Evolutionary conservation across 805 yeast genomes (phyloP).

Genomic region (Zygosaccharomyces bisporus): DNA sequence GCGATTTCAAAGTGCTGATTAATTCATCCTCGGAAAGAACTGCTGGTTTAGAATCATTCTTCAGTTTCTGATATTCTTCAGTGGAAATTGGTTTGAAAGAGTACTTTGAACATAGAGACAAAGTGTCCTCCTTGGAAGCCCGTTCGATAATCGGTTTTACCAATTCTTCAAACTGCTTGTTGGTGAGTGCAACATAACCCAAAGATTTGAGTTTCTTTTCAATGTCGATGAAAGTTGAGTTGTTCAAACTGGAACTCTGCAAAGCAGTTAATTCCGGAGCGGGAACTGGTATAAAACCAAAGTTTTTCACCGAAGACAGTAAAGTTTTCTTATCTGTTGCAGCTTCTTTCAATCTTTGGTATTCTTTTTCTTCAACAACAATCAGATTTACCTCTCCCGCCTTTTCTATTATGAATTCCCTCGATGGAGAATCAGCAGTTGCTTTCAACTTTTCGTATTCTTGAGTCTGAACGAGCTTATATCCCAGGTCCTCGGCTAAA

Average conservation of each 20-base stretch:
- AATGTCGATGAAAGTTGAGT: conserved; percentile 11
- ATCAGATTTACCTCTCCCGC: conserved; percentile 19
- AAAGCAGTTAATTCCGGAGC: conserved; percentile 13
- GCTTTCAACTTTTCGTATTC: conserved; percentile 27
- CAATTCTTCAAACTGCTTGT: conserved; percentile 9
- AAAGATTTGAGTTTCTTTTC: conserved; percentile 12
- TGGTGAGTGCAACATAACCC: conserved; percentile 16
- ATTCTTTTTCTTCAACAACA: conserved; percentile 18
- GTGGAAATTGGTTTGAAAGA: conserved; percentile 14
- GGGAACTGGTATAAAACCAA: conserved; percentile 21
- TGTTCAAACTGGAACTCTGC: conserved; percentile 7
- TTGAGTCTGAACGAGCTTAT: not conserved
- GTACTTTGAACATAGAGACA: conserved; percentile 18
- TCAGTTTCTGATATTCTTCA: conserved; percentile 17
- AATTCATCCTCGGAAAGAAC: conserved; percentile 18
- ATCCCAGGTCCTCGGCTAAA: conserved; percentile 7
- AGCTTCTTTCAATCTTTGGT: conserved; percentile 12
- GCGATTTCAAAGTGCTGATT: conserved; percentile 13
- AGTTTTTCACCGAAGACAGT: conserved; percentile 12
- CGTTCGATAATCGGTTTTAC: conserved; percentile 10
- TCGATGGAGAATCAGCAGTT: conserved; percentile 24
- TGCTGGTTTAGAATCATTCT: conserved; percentile 13
- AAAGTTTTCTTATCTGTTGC: conserved; percentile 11
- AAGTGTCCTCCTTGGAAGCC: conserved; percentile 14
- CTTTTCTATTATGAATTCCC: conserved; percentile 17